These are phyloP conservation scores for Ploettnerulaceae sp. DNA, from an alignment of 2,329 filamentous ascomycete species.

Conservation along the genomic window DNA sequence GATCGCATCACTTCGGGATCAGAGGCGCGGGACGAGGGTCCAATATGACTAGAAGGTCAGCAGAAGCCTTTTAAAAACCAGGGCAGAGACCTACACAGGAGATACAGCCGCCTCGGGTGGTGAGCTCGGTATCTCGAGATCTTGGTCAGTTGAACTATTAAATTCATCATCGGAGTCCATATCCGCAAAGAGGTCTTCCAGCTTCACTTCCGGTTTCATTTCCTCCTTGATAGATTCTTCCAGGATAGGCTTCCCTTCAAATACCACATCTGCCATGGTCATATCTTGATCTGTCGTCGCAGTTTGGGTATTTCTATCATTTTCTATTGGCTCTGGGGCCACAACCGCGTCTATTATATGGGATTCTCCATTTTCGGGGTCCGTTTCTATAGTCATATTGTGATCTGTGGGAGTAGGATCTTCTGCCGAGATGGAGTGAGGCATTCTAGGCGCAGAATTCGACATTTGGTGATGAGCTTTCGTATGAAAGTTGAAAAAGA, in stretches of 20 bases:
- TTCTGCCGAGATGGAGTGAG: constrained; percentile 40
- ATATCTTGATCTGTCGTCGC: constrained; percentile 25
- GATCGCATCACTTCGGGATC: constrained; percentile 84
- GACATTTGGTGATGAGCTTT: too few species aligned
- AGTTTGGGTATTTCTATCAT: constrained; percentile 13
- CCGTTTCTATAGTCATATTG: constrained; percentile 31
- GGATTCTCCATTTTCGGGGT: constrained; percentile 30
- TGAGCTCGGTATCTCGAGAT: constrained; percentile 41
- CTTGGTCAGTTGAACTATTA: constrained; percentile 41
- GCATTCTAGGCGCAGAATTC: constrained; percentile 35
- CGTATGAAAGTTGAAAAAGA: too few species aligned
- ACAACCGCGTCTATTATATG: constrained; percentile 20
- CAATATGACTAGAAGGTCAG: constrained; percentile 32
- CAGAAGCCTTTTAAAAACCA: background rate
- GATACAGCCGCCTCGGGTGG: constrained; percentile 41
- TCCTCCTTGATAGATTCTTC: constrained; percentile 19
- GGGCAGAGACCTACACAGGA: constrained; percentile 37
- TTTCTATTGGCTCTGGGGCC: constrained; percentile 3
- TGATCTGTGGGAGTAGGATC: constrained; percentile 33
- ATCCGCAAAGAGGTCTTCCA: constrained; percentile 56
- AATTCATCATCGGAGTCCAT: constrained; percentile 59
- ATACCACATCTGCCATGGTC: constrained; percentile 25
- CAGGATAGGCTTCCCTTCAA: constrained; percentile 7
- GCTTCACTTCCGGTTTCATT: constrained; percentile 44
- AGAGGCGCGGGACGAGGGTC: constrained; percentile 45